Conservation (phyloP, 2,329 filamentous ascomycete genomes). For the Ophiosphaerella herpotricha region DNA sequence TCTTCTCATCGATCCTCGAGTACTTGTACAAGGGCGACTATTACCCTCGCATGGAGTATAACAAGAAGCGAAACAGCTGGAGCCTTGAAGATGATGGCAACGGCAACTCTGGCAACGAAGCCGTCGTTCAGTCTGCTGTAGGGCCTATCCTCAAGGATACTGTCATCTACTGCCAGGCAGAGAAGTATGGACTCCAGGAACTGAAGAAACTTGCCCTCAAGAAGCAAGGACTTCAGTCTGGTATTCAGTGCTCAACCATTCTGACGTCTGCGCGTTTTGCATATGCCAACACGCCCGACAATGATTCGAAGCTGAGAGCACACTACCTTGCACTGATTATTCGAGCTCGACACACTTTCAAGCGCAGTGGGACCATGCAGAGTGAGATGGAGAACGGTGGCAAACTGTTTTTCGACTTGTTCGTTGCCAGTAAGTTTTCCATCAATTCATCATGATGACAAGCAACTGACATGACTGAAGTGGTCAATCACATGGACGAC, state of each 20-base stretch:
- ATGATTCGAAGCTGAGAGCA: constrained; percentile 85
- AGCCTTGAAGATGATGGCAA: constrained; percentile 69
- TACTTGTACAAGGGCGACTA: constrained; percentile 96
- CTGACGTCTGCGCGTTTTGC: constrained; percentile 86
- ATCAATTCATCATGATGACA: too few species aligned
- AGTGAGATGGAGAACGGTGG: constrained; percentile 89
- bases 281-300: constrained; percentile 86
- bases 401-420: constrained; percentile 89
- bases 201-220: constrained; percentile 82
- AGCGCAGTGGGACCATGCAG: constrained; percentile 93
- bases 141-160: constrained; percentile 82
- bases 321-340: constrained; percentile 95
- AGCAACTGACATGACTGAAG: too few species aligned
- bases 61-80: constrained; percentile 80
- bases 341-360: constrained; percentile 83
- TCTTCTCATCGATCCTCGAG: constrained; percentile 88
- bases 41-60: constrained; percentile 79
- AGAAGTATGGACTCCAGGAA: constrained; percentile 81
- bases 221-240: constrained; percentile 87
- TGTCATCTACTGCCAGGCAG: constrained; percentile 85
- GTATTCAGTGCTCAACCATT: constrained; percentile 83
- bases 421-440: constrained; percentile 65
- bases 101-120: constrained; percentile 44
- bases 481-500: constrained; percentile 79
- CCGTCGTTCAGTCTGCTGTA: constrained; percentile 64